Evolutionary conservation across 2,329 filamentous ascomycete species (phyloP).

Genomic region (Thielaviopsis punctulata): DNA sequence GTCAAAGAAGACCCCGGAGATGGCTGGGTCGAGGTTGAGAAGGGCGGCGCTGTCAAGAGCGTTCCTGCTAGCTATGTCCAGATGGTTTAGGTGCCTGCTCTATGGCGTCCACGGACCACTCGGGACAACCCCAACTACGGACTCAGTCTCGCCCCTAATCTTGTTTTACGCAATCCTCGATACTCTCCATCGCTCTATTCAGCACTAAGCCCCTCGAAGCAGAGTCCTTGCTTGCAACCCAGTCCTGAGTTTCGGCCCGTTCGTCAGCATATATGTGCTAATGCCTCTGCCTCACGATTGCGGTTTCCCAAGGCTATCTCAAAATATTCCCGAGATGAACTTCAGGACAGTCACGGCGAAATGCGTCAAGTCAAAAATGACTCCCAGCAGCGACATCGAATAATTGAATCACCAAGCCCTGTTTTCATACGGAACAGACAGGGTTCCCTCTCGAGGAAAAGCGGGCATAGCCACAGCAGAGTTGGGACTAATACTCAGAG

Average conservation of each 20-base stretch:
- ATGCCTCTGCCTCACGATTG: background rate
- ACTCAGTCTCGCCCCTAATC: constrained; percentile 2
- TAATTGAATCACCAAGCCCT: background rate
- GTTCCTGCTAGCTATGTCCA: constrained; percentile 91
- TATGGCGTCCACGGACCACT: constrained; percentile 3
- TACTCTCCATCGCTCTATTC: background rate
- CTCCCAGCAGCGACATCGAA: background rate
- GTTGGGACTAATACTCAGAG: background rate
- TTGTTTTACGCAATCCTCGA: constrained; percentile 6
- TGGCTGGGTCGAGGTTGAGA: constrained; percentile 94
- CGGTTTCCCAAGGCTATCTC: background rate
- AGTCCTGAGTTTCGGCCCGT: background rate
- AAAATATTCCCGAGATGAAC: background rate
- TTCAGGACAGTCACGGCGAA: background rate
- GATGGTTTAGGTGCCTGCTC: constrained; percentile 35
- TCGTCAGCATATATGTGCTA: background rate
- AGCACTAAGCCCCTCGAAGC: background rate
- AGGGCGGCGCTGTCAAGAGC: constrained; percentile 68
- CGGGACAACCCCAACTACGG: background rate
- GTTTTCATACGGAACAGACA: background rate
- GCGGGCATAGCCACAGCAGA: background rate
- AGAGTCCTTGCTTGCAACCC: background rate
- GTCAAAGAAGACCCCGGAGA: constrained; percentile 78
- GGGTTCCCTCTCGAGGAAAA: background rate
- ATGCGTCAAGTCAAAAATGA: background rate